A percentile compares a stretch with the other conserved stretches of the same genome.
Evolutionary conservation across 805 yeast genomes (phyloP).

Genomic region (Starmerella stigmatis): DNA sequence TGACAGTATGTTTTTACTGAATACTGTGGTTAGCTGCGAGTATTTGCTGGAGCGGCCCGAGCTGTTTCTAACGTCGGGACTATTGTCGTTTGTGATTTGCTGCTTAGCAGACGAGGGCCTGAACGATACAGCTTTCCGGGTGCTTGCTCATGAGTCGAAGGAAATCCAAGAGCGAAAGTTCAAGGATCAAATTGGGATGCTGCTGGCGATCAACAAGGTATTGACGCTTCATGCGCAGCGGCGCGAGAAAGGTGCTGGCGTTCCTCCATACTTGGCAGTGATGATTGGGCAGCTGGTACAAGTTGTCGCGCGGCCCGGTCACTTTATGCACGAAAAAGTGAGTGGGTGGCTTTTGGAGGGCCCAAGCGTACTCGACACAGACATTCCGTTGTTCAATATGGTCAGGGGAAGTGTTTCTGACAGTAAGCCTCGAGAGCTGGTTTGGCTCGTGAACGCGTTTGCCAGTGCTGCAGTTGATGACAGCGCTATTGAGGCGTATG

Average conservation of each 20-base stretch:
- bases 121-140: slow-evolving; percentile 4
- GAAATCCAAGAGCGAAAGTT: slow-evolving; percentile 14
- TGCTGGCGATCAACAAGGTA: slow-evolving; percentile 20
- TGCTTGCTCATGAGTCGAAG: slow-evolving; percentile 8
- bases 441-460: slow-evolving; percentile 54
- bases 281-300: slow-evolving; percentile 47
- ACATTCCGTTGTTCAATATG: slow-evolving; percentile 36
- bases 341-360: slow-evolving; percentile 54
- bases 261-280: slow-evolving; percentile 38
- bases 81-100: slow-evolving; percentile 18
- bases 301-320: slow-evolving; percentile 58
- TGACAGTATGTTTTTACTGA: slow-evolving; percentile 61
- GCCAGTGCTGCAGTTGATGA: slow-evolving; percentile 38
- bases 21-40: slow-evolving; percentile 32
- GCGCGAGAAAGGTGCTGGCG: not conserved
- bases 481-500: slow-evolving; percentile 45
- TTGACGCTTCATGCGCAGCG: slow-evolving; percentile 3
- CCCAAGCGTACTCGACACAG: slow-evolving; percentile 36
- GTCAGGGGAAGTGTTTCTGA: slow-evolving; percentile 25
- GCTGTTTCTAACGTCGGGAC: slow-evolving; percentile 32
- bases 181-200: slow-evolving; percentile 22
- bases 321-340: slow-evolving; percentile 60
- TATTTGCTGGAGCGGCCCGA: slow-evolving; percentile 31
- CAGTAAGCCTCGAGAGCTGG: slow-evolving; percentile 42
- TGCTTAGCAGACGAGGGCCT: slow-evolving; percentile 1